Percentiles rank a stretch among this genome's conserved stretches.
These are phyloP conservation scores for Paraconiothyrium sp. DNA, from an alignment of 2,329 filamentous ascomycete genomes.

Conservation along the genomic window DNA sequence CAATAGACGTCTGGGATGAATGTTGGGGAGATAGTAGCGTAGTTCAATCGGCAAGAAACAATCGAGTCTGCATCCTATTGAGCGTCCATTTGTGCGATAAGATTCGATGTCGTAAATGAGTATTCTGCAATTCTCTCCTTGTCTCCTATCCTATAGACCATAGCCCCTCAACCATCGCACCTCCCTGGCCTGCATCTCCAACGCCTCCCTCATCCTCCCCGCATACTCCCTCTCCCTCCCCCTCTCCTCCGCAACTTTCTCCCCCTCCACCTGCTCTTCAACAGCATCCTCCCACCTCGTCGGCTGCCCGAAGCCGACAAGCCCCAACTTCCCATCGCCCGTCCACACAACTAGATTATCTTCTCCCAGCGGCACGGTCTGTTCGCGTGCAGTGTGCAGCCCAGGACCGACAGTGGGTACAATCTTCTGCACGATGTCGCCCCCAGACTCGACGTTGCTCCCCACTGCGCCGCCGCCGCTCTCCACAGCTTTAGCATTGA, in stretches of 20 bases:
- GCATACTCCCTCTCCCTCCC: conserved; percentile 70
- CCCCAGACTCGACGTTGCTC: conserved; percentile 43
- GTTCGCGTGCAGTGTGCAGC: conserved; percentile 1
- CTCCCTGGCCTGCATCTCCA: conserved; percentile 82
- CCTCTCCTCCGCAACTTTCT: conserved; percentile 55
- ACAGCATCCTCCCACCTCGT: conserved; percentile 29
- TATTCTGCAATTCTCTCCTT: too few species aligned
- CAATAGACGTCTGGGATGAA: too few species aligned
- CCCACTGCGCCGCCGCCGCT: too few species aligned
- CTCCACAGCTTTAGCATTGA: conserved; percentile 63
- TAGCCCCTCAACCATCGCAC: conserved; percentile 76
- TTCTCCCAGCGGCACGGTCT: conserved; percentile 36
- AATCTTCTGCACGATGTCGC: conserved; percentile 83
- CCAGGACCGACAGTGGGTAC: conserved; percentile 63
- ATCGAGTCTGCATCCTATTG: too few species aligned
- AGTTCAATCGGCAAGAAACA: too few species aligned
- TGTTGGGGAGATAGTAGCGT: too few species aligned
- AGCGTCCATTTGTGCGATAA: too few species aligned
- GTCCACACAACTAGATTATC: conserved; percentile 88
- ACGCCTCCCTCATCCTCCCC: conserved; percentile 76
- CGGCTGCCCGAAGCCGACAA: conserved; percentile 63
- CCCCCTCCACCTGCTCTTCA: conserved; percentile 44
- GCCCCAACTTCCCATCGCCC: conserved; percentile 78
- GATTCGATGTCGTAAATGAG: too few species aligned
- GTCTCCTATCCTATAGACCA: conserved; percentile 57